Evolutionary conservation across 2,329 filamentous ascomycete genomes (phyloP).

Genomic region (Rhytidhysteron rufulum): DNA sequence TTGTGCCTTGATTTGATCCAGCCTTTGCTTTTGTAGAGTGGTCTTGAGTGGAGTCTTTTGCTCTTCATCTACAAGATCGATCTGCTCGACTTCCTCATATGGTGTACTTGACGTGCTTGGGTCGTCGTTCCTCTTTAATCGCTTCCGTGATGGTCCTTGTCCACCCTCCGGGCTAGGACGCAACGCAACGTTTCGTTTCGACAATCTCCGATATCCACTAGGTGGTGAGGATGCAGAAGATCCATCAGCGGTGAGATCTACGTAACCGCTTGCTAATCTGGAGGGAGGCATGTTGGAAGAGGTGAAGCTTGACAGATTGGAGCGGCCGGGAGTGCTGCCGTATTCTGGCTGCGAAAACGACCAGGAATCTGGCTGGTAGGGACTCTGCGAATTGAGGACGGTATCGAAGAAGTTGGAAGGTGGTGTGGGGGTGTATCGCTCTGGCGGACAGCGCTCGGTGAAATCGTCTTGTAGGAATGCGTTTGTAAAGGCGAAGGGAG

Average conservation of each 20-base stretch:
- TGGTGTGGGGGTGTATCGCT: slow-evolving; percentile 10
- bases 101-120: slow-evolving; percentile 4
- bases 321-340: slow-evolving; percentile 1
- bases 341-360: slow-evolving; percentile 3
- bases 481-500: slow-evolving; percentile 6
- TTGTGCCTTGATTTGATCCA: slow-evolving; percentile 49
- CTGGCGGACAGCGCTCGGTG: slow-evolving; percentile 7
- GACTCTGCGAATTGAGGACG: slow-evolving; percentile 23
- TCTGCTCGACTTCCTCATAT: slow-evolving; percentile 46
- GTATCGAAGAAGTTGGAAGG: slow-evolving; percentile 21
- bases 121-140: slow-evolving; percentile 19
- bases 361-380: slow-evolving; percentile 9
- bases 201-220: neutral
- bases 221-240: slow-evolving; percentile 3
- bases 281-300: slow-evolving; percentile 11
- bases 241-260: slow-evolving; percentile 23
- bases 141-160: slow-evolving; percentile 30
- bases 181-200: neutral
- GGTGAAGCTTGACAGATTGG: neutral
- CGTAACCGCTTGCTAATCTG: slow-evolving; percentile 32
- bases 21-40: slow-evolving; percentile 49
- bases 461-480: slow-evolving; percentile 14
- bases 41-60: slow-evolving; percentile 40
- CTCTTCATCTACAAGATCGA: slow-evolving; percentile 44
- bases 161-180: slow-evolving; percentile 1